Conservation (phyloP, 2,329 filamentous ascomycete genomes). For the Berkeleyomyces rouxiae region DNA sequence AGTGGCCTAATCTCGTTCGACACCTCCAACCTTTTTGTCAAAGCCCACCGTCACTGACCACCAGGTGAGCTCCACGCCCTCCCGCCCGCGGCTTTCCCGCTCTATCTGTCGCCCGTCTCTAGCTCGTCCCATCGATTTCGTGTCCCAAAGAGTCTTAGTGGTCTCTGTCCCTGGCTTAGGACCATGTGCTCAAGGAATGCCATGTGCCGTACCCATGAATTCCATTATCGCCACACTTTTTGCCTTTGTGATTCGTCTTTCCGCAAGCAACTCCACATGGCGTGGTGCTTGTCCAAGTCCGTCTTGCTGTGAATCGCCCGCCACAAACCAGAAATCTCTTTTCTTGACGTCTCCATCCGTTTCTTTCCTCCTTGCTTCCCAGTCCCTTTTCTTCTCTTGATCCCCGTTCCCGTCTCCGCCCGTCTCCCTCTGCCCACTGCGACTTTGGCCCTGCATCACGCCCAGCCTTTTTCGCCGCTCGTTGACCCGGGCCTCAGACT, state of each 20-base stretch:
- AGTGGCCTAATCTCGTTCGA: neutral
- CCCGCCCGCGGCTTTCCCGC: neutral
- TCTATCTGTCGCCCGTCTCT: neutral
- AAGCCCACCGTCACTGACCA: neutral
- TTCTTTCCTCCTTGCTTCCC: too few relatives aligned
- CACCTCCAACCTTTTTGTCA: neutral
- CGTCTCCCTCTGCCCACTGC: too few relatives aligned
- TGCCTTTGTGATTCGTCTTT: neutral
- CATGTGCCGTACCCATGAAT: neutral
- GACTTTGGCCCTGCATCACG: too few relatives aligned
- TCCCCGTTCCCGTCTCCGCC: too few relatives aligned
- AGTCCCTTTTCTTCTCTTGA: too few relatives aligned
- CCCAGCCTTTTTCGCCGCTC: too few relatives aligned
- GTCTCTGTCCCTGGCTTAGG: neutral
- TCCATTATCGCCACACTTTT: neutral
- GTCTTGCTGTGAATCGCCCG: too few relatives aligned
- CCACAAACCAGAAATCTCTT: too few relatives aligned
- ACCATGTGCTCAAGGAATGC: neutral
- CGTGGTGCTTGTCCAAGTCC: too few relatives aligned
- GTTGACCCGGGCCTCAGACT: too few relatives aligned
- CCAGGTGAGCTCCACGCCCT: neutral
- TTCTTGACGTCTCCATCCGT: too few relatives aligned
- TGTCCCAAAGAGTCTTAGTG: neutral
- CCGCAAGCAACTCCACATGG: neutral
- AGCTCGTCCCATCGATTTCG: neutral